These are phyloP conservation scores for Grigorovia jiainica DNA, from an alignment of 805 yeast genomes.

Conservation along the genomic window DNA sequence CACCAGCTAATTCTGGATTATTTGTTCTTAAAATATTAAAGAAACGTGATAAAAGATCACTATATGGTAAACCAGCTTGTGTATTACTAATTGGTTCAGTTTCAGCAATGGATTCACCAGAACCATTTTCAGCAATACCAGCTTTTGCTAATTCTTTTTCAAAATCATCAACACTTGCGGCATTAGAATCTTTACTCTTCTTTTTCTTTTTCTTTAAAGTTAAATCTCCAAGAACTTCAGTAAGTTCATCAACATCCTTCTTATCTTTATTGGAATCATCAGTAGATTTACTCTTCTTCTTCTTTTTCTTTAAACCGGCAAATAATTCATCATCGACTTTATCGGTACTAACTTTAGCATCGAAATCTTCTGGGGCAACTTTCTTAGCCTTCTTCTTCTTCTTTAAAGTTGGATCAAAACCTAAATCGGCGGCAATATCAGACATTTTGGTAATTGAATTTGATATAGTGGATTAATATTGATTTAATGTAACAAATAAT, in stretches of 20 bases:
- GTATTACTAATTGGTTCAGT: conserved; percentile 29
- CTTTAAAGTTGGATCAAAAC: conserved; percentile 66
- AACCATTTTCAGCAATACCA: conserved; percentile 54
- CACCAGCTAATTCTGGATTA: conserved; percentile 98
- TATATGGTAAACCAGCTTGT: conserved; percentile 62
- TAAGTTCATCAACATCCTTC: conserved; percentile 30
- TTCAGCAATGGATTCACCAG: conserved; percentile 25
- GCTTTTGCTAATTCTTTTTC: conserved; percentile 86
- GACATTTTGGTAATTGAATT: conserved; percentile 10
- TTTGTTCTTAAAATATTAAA: conserved; percentile 78
- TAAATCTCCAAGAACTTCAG: conserved; percentile 60
- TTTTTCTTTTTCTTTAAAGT: conserved; percentile 79
- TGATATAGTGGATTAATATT: background rate
- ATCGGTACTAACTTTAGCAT: conserved; percentile 32
- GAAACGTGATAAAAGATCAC: conserved; percentile 70
- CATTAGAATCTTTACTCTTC: conserved; percentile 43
- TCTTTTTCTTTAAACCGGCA: conserved; percentile 75
- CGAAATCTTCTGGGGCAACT: conserved; percentile 31
- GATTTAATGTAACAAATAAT: too few relatives aligned
- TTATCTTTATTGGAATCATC: conserved; percentile 30
- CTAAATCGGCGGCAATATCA: conserved; percentile 34
- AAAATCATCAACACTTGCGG: conserved; percentile 62
- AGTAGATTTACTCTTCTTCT: conserved; percentile 55
- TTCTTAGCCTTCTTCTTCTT: conserved; percentile 69
- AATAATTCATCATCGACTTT: conserved; percentile 49